Percentiles rank a stretch among this genome's conserved stretches.
Evolutionary conservation across 345 rosid genomes (phyloP).

Genomic region (Pistacia atlantica): DNA sequence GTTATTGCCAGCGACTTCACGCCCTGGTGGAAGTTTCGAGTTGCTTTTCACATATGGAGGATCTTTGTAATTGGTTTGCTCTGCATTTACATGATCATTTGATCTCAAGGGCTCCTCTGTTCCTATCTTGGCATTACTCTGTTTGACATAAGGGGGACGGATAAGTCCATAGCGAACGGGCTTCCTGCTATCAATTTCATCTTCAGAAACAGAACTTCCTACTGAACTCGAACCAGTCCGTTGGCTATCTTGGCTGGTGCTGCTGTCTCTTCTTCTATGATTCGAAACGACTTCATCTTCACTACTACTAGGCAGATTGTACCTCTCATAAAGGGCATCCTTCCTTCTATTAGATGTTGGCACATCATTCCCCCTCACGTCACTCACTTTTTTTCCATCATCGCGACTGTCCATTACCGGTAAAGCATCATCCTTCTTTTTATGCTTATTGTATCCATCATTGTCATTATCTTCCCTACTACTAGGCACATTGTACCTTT

Average conservation of each 20-base stretch:
- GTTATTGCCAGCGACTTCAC: constrained; percentile 5
- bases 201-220: constrained; percentile 41
- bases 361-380: not conserved
- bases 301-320: constrained; percentile 30
- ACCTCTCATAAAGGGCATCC: not conserved
- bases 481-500: not conserved
- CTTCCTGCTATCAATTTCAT: constrained; percentile 41
- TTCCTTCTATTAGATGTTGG: constrained; percentile 27
- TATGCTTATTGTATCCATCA: constrained; percentile 21
- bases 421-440: constrained; percentile 19
- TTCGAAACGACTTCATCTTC: constrained; percentile 42
- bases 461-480: constrained; percentile 13
- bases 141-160: constrained; percentile 57
- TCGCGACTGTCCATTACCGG: constrained; percentile 17
- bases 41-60: constrained; percentile 49
- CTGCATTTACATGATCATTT: constrained; percentile 17
- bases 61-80: constrained; percentile 19
- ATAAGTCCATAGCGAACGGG: constrained; percentile 38
- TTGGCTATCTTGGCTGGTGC: constrained; percentile 25
- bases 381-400: constrained; percentile 3
- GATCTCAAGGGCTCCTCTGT: constrained; percentile 25
- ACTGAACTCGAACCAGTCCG: constrained; percentile 47
- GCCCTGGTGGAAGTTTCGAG: constrained; percentile 37
- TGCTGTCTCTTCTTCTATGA: constrained; percentile 24
- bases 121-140: constrained; percentile 31